Conservation (phyloP, 768 basidiomycete species). For the Termitomyces sp. region DNA sequence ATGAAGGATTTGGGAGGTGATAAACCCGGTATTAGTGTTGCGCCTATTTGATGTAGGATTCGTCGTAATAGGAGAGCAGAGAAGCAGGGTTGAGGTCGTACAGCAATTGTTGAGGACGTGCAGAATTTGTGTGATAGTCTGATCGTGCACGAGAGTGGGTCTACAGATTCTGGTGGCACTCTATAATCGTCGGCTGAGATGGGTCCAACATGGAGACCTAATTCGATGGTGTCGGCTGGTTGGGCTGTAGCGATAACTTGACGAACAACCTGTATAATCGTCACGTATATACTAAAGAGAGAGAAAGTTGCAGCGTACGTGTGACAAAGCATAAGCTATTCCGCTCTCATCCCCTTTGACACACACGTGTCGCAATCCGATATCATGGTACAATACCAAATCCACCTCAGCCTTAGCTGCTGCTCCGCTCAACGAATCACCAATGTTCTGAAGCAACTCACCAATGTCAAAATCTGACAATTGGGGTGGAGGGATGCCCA, state of each 20-base stretch:
- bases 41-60: constrained; percentile 55
- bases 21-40: constrained; percentile 37
- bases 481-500: constrained; percentile 5
- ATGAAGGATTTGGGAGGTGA: constrained; percentile 34
- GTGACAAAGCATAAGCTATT: constrained; percentile 71
- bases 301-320: constrained; percentile 51
- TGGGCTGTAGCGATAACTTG: constrained; percentile 71
- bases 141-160: constrained; percentile 36
- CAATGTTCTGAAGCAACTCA: constrained; percentile 83
- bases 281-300: constrained; percentile 12
- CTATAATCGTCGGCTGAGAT: constrained; percentile 15
- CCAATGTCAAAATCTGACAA: constrained; percentile 86
- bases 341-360: constrained; percentile 85
- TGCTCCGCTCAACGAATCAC: constrained; percentile 80
- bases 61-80: constrained; percentile 50
- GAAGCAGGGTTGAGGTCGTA: constrained; percentile 37
- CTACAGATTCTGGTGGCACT: constrained; percentile 21
- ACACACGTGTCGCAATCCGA: constrained; percentile 79
- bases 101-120: constrained; percentile 14
- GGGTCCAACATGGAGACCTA: constrained; percentile 61
- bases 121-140: constrained; percentile 45
- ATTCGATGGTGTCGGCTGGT: constrained; percentile 76
- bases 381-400: constrained; percentile 77
- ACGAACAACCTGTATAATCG: constrained; percentile 59
- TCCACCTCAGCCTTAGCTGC: constrained; percentile 85